Evolutionary conservation across 2,329 filamentous ascomycete species (phyloP).

Genomic region (Mycosphaerelloides madeirae): DNA sequence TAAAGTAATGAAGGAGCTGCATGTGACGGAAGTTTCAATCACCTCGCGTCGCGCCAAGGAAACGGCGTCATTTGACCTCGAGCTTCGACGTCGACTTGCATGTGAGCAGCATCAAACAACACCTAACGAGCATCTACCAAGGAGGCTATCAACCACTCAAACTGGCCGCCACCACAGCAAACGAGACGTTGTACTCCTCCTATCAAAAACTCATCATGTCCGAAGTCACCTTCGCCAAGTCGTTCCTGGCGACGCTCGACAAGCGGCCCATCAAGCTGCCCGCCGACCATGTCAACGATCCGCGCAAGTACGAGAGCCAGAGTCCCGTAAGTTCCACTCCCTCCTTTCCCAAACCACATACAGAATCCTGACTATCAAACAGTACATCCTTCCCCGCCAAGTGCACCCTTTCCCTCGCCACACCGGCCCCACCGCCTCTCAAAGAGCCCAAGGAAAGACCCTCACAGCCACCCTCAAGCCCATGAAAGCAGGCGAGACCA

Average conservation of each 20-base stretch:
- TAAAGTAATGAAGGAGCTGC: background rate
- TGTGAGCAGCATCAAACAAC: background rate
- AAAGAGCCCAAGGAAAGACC: conserved; percentile 35
- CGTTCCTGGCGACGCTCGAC: conserved; percentile 76
- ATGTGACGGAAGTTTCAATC: conserved; percentile 9
- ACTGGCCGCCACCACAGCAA: conserved; percentile 7
- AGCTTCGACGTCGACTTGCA: conserved; percentile 1
- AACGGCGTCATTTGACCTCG: conserved; percentile 1
- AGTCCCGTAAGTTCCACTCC: conserved; percentile 58
- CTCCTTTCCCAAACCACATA: background rate
- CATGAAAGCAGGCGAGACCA: conserved; percentile 64
- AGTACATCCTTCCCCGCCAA: conserved; percentile 70
- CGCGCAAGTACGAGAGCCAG: conserved; percentile 69
- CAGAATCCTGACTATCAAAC: conserved; percentile 1
- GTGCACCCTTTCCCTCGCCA: conserved; percentile 49
- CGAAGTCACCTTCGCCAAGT: conserved; percentile 62
- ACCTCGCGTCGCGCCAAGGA: background rate
- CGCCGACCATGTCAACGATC: conserved; percentile 86
- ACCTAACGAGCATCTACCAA: background rate
- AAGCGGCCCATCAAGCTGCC: conserved; percentile 73
- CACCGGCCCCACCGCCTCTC: conserved; percentile 33
- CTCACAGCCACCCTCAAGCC: conserved; percentile 64
- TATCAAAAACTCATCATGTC: conserved; percentile 60
- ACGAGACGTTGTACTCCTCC: conserved; percentile 24
- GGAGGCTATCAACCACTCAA: background rate